Conservation (phyloP, 2,329 filamentous ascomycete genomes). For the Phaeosphaeriaceae sp. region DNA sequence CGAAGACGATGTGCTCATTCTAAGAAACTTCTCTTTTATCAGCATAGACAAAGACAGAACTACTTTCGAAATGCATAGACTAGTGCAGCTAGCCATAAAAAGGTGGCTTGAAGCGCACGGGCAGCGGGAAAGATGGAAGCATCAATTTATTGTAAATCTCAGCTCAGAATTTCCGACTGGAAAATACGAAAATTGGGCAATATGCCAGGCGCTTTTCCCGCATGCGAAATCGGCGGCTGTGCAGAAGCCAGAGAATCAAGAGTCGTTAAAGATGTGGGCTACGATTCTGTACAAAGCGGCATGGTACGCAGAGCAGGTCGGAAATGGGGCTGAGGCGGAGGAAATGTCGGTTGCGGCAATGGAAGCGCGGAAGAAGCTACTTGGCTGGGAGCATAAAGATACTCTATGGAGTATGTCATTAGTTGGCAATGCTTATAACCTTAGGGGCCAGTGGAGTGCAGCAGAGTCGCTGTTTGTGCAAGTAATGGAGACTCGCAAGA, state of each 20-base stretch:
- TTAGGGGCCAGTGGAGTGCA: too few species aligned
- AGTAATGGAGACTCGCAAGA: too few species aligned
- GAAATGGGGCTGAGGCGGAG: not conserved
- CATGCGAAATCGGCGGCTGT: conserved; percentile 12
- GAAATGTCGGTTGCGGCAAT: too few species aligned
- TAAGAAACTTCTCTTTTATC: conserved; percentile 51
- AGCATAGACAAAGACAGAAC: conserved; percentile 18
- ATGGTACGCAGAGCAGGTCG: conserved; percentile 6
- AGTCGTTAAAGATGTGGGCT: conserved; percentile 4
- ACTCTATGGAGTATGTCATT: too few species aligned
- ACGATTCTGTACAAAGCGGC: conserved; percentile 7
- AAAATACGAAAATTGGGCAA: conserved; percentile 9
- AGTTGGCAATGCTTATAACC: too few species aligned
- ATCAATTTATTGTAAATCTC: conserved; percentile 9
- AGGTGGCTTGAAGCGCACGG: conserved; percentile 19
- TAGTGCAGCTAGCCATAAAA: conserved; percentile 48
- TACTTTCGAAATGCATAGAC: conserved; percentile 52
- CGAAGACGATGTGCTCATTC: conserved; percentile 39
- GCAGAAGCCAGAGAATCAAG: too few species aligned
- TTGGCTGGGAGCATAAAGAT: too few species aligned
- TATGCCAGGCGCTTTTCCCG: conserved; percentile 6
- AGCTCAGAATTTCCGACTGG: conserved; percentile 8
- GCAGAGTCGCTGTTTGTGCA: too few species aligned
- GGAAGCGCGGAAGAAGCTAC: too few species aligned
- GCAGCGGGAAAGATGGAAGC: conserved; percentile 35